Percentiles rank a stretch among this genome's conserved stretches.
Evolutionary conservation across 441 rosid genomes (phyloP).

Genomic region (Pelargonium citronellum): DNA sequence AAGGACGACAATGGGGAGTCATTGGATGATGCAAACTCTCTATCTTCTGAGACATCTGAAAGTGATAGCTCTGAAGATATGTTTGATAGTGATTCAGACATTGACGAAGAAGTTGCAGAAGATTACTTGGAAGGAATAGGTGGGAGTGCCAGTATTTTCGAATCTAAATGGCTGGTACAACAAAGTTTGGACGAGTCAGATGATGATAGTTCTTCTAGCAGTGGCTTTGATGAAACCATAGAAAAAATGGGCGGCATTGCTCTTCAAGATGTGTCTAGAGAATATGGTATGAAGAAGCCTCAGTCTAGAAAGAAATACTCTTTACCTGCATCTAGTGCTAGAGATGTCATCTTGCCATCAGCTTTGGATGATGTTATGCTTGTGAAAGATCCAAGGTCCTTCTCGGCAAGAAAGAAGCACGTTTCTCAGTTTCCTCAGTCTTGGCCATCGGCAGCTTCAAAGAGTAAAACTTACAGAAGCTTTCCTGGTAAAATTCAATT

Average conservation of each 20-base stretch:
- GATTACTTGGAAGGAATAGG: slow-evolving; percentile 89
- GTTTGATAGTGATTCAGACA: slow-evolving; percentile 48
- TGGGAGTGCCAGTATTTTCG: slow-evolving; percentile 48
- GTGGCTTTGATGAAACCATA: slow-evolving; percentile 40
- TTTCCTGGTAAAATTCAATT: slow-evolving; percentile 54
- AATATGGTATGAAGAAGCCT: slow-evolving; percentile 52
- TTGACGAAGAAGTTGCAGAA: slow-evolving; percentile 73
- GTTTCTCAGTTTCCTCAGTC: slow-evolving; percentile 52
- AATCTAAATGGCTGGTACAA: slow-evolving; percentile 55
- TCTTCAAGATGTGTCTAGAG: slow-evolving; percentile 62
- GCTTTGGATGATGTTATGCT: slow-evolving; percentile 60
- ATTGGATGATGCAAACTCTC: slow-evolving; percentile 40
- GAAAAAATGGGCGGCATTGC: slow-evolving; percentile 59
- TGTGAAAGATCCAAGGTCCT: slow-evolving; percentile 63
- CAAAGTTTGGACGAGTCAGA: slow-evolving; percentile 44
- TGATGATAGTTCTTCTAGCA: slow-evolving; percentile 48
- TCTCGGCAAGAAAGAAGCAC: slow-evolving; percentile 52
- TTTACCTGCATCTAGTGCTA: slow-evolving; percentile 18
- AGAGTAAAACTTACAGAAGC: slow-evolving; percentile 49
- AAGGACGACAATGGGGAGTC: slow-evolving; percentile 32
- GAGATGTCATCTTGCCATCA: slow-evolving; percentile 31
- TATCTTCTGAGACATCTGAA: slow-evolving; percentile 41
- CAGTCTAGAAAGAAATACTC: slow-evolving; percentile 32
- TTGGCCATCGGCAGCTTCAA: slow-evolving; percentile 53
- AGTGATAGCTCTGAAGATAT: slow-evolving; percentile 39